Evolutionary conservation across 768 basidiomycete species (phyloP).

Genomic region (Royoungia palumana): DNA sequence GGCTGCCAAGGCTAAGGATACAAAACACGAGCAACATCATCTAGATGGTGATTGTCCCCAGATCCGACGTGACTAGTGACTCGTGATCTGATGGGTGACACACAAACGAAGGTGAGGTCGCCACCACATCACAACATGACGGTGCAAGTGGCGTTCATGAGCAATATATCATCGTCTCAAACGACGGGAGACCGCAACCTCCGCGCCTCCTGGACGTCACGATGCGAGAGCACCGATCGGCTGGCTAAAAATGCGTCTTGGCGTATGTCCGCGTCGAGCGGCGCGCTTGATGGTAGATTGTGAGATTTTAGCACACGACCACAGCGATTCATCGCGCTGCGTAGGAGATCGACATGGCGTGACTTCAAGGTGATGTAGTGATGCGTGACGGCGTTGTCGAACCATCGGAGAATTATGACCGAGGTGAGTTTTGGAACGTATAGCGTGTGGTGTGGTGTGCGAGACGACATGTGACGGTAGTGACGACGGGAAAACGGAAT

Average conservation of each 20-base stretch:
- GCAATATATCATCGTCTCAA: not conserved
- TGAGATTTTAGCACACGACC: conserved; percentile 34
- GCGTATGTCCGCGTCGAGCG: conserved; percentile 20
- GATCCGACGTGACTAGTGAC: too few species aligned
- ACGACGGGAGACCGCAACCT: too few species aligned
- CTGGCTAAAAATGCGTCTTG: conserved; percentile 22
- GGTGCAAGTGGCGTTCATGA: conserved; percentile 5
- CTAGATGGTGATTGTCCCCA: too few species aligned
- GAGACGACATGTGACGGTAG: conserved; percentile 3
- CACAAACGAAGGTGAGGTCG: conserved; percentile 14
- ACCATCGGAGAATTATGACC: conserved; percentile 7
- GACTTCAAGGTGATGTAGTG: conserved; percentile 6
- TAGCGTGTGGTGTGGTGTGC: conserved; percentile 4
- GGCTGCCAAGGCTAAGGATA: too few species aligned
- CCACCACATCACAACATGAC: not conserved
- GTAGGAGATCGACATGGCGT: not conserved
- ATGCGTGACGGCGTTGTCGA: conserved; percentile 11
- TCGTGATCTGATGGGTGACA: not conserved
- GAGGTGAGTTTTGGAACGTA: conserved; percentile 3
- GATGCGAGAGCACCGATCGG: conserved; percentile 15
- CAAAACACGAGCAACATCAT: too few species aligned
- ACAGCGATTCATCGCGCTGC: conserved; percentile 10
- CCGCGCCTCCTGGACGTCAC: conserved; percentile 1
- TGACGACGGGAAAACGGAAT: conserved; percentile 3
- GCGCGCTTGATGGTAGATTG: conserved; percentile 25